Base-by-base conservation (phyloP, 306 rosid species). In the Dalbergia oliveri region DNA sequence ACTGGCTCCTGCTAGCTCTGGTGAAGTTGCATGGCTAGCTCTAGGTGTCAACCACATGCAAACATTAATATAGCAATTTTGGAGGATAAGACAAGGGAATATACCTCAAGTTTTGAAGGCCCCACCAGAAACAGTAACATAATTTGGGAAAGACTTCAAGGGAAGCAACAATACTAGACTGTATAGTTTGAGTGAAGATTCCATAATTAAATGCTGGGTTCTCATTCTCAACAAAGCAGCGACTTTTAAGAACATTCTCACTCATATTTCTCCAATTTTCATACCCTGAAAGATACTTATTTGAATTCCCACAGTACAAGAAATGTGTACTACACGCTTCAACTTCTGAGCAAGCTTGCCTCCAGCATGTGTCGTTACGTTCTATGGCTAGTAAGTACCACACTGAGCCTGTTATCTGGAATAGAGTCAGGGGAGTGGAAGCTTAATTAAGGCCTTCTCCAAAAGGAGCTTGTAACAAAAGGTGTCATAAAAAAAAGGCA, bases 381-480 rank as follows among this genome's bases (percentile, higher is more conserved):
- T 95, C 99, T 47, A 95, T 86, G 10, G 97, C 87, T 43, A 89
- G 83, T 59, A 95, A 88, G 87, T 95, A 93, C 99, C 99, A 95
- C 2, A 82, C 91, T 16, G 99, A 88, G 49, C 99, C 96, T 0
- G 92, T 82, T 62, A 94, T 88, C 97, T 94, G 89, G 4, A 72
- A 80, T 13, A 56, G 4, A 76, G 26, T 39, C 53, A 66, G 14
- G 74, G 69, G 21, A 59, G 12, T 68, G 50, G 34, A 44, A 37
- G 41, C 41, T 37, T 37, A 37, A 37, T 37, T 37, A 37, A 37
- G 41, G 6, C 41, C 5, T 37, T 37, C 41, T 37, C 41, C 7
- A 4, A 37, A 5, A 37, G 41, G 41, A 37, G 41, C 41, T 37
- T 37, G 41, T 4, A 37, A 37, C 41, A 37, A 37, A 37, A 37